Base-by-base conservation (phyloP, 2,329 filamentous ascomycete species). In the Pseudopyrenochaeta lycopersici region DNA sequence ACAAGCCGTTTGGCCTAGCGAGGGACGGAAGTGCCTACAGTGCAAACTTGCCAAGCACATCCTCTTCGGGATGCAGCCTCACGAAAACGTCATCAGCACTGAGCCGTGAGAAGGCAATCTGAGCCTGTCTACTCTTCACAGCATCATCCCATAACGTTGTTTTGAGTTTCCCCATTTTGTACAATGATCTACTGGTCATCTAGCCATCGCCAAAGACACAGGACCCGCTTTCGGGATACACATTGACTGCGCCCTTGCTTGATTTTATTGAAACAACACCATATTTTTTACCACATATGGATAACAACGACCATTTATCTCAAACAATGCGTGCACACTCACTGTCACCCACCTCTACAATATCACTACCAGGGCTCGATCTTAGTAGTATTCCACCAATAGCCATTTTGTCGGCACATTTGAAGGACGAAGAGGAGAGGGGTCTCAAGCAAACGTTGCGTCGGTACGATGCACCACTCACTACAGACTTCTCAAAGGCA, bases 401-500 rank as follows among this genome's bases (percentile, higher is more conserved):
- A 20, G 95, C 88, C 63, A 80, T 98, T 12, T 82, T 97, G 0
- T 78, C 87, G 1, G 86, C 88, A 3, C 90, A 92, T 68, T 80
- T 97, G 23, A 77, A 82, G 1, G 76, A 84, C 1, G 82, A 88
- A 6, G 84, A 89, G 58, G 78, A 90, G 9, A 84, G 88, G 44
- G 75, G 82, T 29, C 72, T 91, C 12, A 88, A 92, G 70, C 83
- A 87, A 21, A 82, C 82, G 18, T 84, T 96, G 9, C 79, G 83
- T 3, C 68, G 74, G 6, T 73, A 77, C 47, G 77, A 78, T 46
- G 86, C 84, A 5, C 82, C 81, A 0, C 71, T 95, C 47, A 93
- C 91, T 0, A 88, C 89, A 53, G 85, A 94, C 71, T 80, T 89
- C 46, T 80, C 81, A 12, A 89, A 94, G 73, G 92, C 92, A 1